Base-by-base conservation (phyloP, 2,329 filamentous ascomycete genomes). In the Tolypocladium tropicale region DNA sequence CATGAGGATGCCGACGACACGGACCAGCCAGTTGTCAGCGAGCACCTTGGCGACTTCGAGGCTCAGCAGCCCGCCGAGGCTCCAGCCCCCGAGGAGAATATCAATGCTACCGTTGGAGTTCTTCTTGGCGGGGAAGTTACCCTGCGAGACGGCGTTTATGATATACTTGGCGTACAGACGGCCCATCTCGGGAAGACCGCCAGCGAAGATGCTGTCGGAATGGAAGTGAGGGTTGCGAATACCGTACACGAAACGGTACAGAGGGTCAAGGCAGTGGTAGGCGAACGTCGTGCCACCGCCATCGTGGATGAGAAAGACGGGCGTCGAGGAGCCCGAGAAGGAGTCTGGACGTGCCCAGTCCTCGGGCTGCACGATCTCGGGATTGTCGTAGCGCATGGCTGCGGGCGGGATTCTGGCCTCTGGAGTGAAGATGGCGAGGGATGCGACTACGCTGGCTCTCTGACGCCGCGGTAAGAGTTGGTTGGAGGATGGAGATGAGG, bases 251-350 rank as follows among this genome's bases (percentile, higher is more conserved):
- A 71, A 67, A 6, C 82, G 78, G 36, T 68, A 67, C 25, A 84
- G 69, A 1, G 71, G 63, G 21, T 76, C 72, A 4, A 85, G 71
- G 59, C 76, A 78, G 66, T 81, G 75, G 65, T 84, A 84, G 60
- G 74, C 75, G 63, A 81, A 83, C 2, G 76, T 77, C 2, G 81
- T 84, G 63, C 82, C 82, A 60, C 82, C 80, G 60, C 82, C 82
- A 59, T 85, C 82, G 67, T 85, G 82, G 41, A 84, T 70, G 48
- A 85, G 73, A 56, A 85, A 70, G 51, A 82, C 69, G 2, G 81
- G 80, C n/a, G 71, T 71, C 28, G 64, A 58, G 25, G 53, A 53
- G 34, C 59, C 59, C 14, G 63, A 58, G 11, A 58, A 41, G 34
- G 50, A 54, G 41, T 59, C 57, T 1, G 63, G 62, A 5, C 61